phyloP scores from a whole-genome alignment of 139 green algal genomes.

The Diplosphaera chodatii region DNA sequence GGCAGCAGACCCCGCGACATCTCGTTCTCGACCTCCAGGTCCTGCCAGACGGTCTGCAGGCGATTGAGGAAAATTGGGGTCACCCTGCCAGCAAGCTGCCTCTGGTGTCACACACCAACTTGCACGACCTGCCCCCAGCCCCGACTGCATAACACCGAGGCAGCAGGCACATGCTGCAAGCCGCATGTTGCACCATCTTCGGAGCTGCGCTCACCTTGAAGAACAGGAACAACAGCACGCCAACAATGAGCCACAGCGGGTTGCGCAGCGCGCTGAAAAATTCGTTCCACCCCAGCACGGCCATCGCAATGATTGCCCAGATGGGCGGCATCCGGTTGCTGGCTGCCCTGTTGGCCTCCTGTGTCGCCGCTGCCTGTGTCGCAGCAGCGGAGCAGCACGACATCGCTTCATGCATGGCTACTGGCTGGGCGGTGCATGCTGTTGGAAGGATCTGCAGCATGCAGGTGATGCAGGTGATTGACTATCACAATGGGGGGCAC shows the following conservation, averaged over 20 bases:
- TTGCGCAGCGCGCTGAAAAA: constrained; percentile 71
- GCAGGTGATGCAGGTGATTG: too few species aligned
- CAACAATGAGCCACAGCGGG: constrained; percentile 62
- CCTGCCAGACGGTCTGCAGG: constrained; percentile 37
- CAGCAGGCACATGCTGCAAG: too few species aligned
- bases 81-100: too few species aligned
- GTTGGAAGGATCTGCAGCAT: too few species aligned
- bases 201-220: constrained; percentile 7
- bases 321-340: constrained; percentile 65
- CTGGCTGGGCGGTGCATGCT: too few species aligned
- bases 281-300: constrained; percentile 91
- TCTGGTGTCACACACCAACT: too few species aligned
- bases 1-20: constrained; percentile 65
- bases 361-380: constrained; percentile 51
- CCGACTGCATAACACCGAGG: too few species aligned
- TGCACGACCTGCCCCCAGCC: too few species aligned
- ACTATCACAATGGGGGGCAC: not conserved
- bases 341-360: constrained; percentile 69
- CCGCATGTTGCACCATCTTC: too few species aligned
- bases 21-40: constrained; percentile 84
- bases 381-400: too few species aligned
- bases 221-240: constrained; percentile 43
- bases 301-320: constrained; percentile 85
- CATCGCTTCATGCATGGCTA: too few species aligned
- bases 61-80: too few species aligned